A percentile compares a stretch with the other conserved stretches of the same genome.
Conservation (phyloP, 2,329 filamentous ascomycete genomes). For the Ampelomyces quisqualis region DNA sequence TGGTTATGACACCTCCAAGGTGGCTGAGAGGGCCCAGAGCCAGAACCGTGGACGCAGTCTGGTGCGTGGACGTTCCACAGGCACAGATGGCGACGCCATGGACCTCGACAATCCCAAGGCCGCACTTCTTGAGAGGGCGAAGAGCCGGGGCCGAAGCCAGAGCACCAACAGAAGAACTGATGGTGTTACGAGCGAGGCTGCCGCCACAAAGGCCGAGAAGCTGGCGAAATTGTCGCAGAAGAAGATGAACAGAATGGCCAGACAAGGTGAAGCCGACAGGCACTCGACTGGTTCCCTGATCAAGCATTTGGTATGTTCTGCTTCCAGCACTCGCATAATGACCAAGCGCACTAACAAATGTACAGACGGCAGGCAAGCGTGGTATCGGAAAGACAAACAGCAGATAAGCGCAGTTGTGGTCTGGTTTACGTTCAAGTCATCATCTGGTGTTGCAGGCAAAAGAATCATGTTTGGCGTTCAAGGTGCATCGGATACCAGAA, state of each 20-base stretch:
- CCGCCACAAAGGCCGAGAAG: conserved; percentile 77
- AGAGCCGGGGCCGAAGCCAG: conserved; percentile 68
- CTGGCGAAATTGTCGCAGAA: conserved; percentile 89
- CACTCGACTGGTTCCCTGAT: conserved; percentile 77
- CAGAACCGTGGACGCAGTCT: conserved; percentile 71
- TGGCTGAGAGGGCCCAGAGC: conserved; percentile 70
- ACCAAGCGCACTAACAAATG: conserved; percentile 14
- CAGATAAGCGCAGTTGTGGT: conserved; percentile 24
- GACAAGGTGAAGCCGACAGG: conserved; percentile 94
- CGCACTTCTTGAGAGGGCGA: conserved; percentile 56
- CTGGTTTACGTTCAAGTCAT: conserved; percentile 12
- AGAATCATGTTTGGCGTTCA: conserved; percentile 34
- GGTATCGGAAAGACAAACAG: conserved; percentile 85
- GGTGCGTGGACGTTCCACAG: conserved; percentile 59
- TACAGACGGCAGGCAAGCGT: conserved; percentile 82
- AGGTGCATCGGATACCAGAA: conserved; percentile 37
- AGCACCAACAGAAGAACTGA: conserved; percentile 71
- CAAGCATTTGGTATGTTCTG: conserved; percentile 82
- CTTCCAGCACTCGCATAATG: background rate
- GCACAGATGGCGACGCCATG: conserved; percentile 67
- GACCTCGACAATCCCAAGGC: conserved; percentile 56
- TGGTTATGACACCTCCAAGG: conserved; percentile 77
- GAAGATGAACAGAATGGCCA: conserved; percentile 98
- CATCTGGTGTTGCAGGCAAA: conserved; percentile 16
- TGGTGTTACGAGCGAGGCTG: conserved; percentile 68